Evolutionary conservation across 805 yeast genomes (phyloP), one percentile per base, ranked within the genome.

Genomic region (Saccharomycopsis capsularis): DNA sequence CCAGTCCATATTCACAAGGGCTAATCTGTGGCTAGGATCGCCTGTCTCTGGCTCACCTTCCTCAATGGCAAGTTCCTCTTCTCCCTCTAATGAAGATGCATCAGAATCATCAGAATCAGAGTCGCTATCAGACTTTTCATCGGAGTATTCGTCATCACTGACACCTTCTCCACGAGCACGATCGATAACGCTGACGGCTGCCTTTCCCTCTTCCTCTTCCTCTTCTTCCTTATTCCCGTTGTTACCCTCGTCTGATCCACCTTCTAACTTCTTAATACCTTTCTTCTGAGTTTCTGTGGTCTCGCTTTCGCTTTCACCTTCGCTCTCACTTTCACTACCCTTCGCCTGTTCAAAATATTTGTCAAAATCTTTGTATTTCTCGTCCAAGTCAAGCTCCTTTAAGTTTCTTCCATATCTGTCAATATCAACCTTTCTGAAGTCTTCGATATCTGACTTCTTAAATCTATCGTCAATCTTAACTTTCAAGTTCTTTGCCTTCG

Each of bases 1-100:
- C 99, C 99, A 93, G 62, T 93, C 99, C 76, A 93, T 71, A 60
- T 93, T 93, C 27, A 93, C 98, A 1, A 83, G 96, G 0, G 99
- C 99, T 60, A 93, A 71, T 4, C 85, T 70, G 30, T 68, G 69
- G 1, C 95, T 73, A 27, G 96, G 95, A 2, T 91, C 96, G 41
- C 96, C 95, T 44, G 80, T 82, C 43, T 85, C 89, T n/a, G 93
- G 85, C 46, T 77, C 74, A 7, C 68, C 69, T 25, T 70, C 73
- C 55, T 80, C 85, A 22, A 75, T 65, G 19, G 77, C 85, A 2
- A 77, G 69, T 47, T 76, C 81, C 40, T 68, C 76, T 3, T 71
- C 77, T 19, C 66, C 73, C 13, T 68, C 75, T n/a, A 65, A 73
- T 30, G 69, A 69, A 18, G 66, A 76, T 1, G 61, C 54, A 6